Evolutionary conservation across 495 filamentous ascomycete species (phyloP), one percentile per base, ranked within the genome.

Genomic region (Trichoderma reesei): DNA sequence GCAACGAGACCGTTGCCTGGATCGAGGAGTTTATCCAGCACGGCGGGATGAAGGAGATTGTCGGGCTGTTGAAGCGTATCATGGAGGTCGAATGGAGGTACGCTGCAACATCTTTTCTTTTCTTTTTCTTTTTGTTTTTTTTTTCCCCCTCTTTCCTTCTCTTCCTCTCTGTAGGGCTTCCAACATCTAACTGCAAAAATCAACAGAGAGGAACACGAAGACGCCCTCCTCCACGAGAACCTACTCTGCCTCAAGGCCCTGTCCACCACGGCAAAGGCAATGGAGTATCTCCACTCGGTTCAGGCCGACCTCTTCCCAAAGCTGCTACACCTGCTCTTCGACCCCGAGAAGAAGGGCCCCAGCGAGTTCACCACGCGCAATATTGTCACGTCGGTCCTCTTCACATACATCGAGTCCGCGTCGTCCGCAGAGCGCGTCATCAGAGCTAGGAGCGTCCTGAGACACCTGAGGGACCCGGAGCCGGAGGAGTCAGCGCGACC

Each of bases 71-170:
- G 64, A 87, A 96, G 68, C 84, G 94, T 14, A 96, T 91, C 60
- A 91, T 97, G 84, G 87, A 89, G 62, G 86, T 98, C 63, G 95
- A 96, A 72, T 98, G 94, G 94, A 88, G 92, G 90, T 93, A 82
- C 69, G 87, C 78, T 13, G 54, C 26, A 4, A 31, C 13, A 65
- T 26, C 20, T 39, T 60, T 34, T 31, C 62, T 11, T 20, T 18
- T 42, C 10, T 36, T 18, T 4, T 18, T 5, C 6, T 14, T 18
- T 59, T 8, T 59, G 36, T 42, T 61, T 38, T 39, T 38, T 59
- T 39, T 44, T n/a, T 18, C 46, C 64, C 36, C 20, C 63, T 7
- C 26, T 20, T 48, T 7, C 20, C 11, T 42, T 18, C 2, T 5
- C 31, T 1, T 61, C 36, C 51, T 37, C 37, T 59, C 26, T n/a